Evolutionary conservation across 2,329 filamentous ascomycete genomes (phyloP).

Genomic region (Colletotrichum graminicola): DNA sequence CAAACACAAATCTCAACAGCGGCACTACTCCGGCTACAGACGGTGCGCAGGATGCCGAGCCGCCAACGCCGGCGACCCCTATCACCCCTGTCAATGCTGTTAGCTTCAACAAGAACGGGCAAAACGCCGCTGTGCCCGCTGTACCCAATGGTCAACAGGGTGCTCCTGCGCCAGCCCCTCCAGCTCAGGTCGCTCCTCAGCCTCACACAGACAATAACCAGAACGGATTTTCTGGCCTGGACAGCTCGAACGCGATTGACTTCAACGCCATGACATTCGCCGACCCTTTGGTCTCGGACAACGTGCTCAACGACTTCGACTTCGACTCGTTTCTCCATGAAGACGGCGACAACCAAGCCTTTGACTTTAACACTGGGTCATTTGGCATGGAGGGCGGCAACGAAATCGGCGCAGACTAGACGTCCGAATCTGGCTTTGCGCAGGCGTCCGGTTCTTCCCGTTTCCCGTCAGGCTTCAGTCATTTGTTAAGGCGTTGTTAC

Average conservation of each 20-base stretch:
- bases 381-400: slow-evolving; percentile 67
- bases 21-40: slow-evolving; percentile 71
- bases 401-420: slow-evolving; percentile 70
- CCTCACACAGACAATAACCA: slow-evolving; percentile 62
- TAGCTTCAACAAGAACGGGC: slow-evolving; percentile 63
- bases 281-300: slow-evolving; percentile 64
- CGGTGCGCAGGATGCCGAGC: slow-evolving; percentile 66
- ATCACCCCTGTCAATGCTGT: slow-evolving; percentile 69
- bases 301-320: slow-evolving; percentile 76
- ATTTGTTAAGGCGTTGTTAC: slow-evolving; percentile 28
- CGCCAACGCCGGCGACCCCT: slow-evolving; percentile 72
- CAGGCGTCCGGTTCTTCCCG: slow-evolving; percentile 5
- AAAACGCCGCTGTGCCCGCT: slow-evolving; percentile 54
- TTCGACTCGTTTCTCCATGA: slow-evolving; percentile 76
- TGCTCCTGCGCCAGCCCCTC: slow-evolving; percentile 57
- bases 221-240: slow-evolving; percentile 57
- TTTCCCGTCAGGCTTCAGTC: slow-evolving; percentile 13
- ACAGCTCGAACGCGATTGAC: slow-evolving; percentile 57
- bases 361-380: slow-evolving; percentile 65
- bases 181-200: slow-evolving; percentile 59
- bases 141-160: slow-evolving; percentile 59
- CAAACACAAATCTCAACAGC: slow-evolving; percentile 65
- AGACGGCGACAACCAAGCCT: slow-evolving; percentile 61
- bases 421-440: background rate
- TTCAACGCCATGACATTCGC: slow-evolving; percentile 66